Evolutionary conservation across 345 rosid species (phyloP).

Genomic region (Eucalyptus cladocalyx): DNA sequence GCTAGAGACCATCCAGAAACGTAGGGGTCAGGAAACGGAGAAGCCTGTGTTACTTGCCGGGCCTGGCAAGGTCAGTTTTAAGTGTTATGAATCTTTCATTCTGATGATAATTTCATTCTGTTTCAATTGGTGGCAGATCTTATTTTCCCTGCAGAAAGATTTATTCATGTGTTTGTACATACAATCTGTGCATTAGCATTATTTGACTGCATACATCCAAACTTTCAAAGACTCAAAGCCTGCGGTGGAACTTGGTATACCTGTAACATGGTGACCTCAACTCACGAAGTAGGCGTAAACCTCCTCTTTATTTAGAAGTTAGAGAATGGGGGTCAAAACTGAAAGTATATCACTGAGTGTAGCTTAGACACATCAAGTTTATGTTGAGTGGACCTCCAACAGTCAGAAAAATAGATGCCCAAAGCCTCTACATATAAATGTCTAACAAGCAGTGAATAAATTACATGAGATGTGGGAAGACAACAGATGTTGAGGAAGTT

Average conservation of each 20-base stretch:
- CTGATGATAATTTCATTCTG: background rate
- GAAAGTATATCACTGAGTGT: background rate
- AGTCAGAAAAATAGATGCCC: background rate
- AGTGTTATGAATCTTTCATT: background rate
- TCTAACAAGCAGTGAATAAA: background rate
- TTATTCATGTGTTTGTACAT: background rate
- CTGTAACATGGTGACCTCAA: background rate
- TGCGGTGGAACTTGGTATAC: background rate
- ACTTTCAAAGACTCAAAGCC: background rate
- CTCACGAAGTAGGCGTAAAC: background rate
- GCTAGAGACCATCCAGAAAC: slow-evolving; percentile 75
- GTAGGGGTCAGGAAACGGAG: slow-evolving; percentile 66
- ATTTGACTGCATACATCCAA: background rate
- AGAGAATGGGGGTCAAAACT: background rate
- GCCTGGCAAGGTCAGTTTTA: slow-evolving; percentile 73
- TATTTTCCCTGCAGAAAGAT: background rate
- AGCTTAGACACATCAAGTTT: background rate
- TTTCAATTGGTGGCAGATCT: background rate
- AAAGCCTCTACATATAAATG: background rate
- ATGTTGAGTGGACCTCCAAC: background rate
- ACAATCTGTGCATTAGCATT: background rate
- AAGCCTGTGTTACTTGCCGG: slow-evolving; percentile 79
- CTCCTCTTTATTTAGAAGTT: background rate
- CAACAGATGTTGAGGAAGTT: background rate
- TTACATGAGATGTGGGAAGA: background rate